Evolutionary conservation across 2,329 filamentous ascomycete genomes (phyloP), one percentile per base, ranked within the genome.

Genomic region (Alternaria angustiovoidea): DNA sequence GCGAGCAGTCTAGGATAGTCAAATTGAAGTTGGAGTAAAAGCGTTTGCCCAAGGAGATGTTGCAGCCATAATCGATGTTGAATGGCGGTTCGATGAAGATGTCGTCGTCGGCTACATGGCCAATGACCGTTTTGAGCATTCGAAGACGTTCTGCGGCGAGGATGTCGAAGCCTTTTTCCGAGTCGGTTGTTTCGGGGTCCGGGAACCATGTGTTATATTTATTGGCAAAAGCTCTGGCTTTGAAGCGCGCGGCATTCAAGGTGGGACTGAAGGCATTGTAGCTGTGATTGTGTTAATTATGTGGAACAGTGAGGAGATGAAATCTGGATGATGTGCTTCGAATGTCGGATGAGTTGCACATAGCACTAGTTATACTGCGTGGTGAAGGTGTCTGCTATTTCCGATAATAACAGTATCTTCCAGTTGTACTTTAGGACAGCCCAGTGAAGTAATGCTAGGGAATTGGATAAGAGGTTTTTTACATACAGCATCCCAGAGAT

Each of bases 61-160:
- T 91, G 72, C 86, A 86, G 1, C 88, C 89, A 59, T 91, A 90
- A 71, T 91, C 88, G 34, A 89, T 81, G 39, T 80, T 81, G 57
- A 91, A 80, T 0, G 88, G 87, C 0, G 88, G 85, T 66, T 91
- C 88, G 36, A 90, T 84, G 63, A 84, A 24, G 79, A 81, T 62
- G 24, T 75, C 66, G 26, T 75, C 71, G 28, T 76, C 75, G 39
- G 72, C 71, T 12, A 72, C n/a, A 26, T 69, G 70, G n/a, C 77
- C 76, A 42, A 79, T 65, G 18, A 78, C 72, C 6, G 56, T 36
- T 32, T 70, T 68, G 14, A 78, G 69, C 38, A 72, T 57, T 8
- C 66, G 62, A 0, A 67, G 38, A 1, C 77, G 74, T 30, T 72
- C 64, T 7, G 60, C 49, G n/a, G 70, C 62, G 7, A 78, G 66